These are phyloP conservation scores for Bruguiera parviflora DNA, from an alignment of 345 rosid genomes.

Conservation along the genomic window DNA sequence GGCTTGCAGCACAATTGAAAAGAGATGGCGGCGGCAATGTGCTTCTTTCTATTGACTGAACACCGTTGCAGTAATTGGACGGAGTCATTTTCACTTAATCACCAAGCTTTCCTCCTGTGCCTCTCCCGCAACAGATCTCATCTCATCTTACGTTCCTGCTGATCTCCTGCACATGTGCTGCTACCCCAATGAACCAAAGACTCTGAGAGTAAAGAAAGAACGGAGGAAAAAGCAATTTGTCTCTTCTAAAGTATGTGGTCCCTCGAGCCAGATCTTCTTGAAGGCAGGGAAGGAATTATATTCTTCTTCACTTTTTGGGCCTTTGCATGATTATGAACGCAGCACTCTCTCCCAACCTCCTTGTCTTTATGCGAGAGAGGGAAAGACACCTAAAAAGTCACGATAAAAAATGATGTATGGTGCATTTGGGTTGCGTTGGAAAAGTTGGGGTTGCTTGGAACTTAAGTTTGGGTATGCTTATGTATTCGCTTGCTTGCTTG, in stretches of 20 bases:
- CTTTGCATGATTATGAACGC: conserved; percentile 8
- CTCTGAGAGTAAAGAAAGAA: conserved; percentile 13
- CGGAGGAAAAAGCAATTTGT: conserved; percentile 37
- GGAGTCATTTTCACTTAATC: conserved; percentile 57
- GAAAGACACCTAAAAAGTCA: conserved; percentile 24
- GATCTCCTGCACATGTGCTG: conserved; percentile 6
- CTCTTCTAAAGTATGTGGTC: conserved; percentile 36
- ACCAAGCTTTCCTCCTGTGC: conserved; percentile 23
- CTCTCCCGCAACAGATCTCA: conserved; percentile 30
- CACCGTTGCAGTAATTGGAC: conserved; percentile 76
- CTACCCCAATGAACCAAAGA: conserved; percentile 37
- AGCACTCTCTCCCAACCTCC: conserved; percentile 6
- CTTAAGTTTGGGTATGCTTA: conserved; percentile 44
- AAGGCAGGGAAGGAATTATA: conserved; percentile 53
- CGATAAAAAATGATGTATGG: background rate
- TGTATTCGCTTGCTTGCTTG: conserved; percentile 31
- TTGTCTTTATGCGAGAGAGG: conserved; percentile 9
- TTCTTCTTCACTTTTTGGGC: conserved; percentile 47
- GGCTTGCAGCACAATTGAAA: conserved; percentile 5
- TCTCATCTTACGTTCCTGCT: conserved; percentile 12
- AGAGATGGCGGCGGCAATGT: conserved; percentile 23
- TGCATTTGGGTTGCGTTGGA: background rate
- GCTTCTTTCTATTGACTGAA: conserved; percentile 53
- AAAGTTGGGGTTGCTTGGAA: conserved; percentile 51
- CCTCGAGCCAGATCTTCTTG: conserved; percentile 38